A percentile compares a stretch with the other conserved stretches of the same genome.
Evolutionary conservation across 2,329 filamentous ascomycete species (phyloP).

Genomic region (Xylariaceae sp.): DNA sequence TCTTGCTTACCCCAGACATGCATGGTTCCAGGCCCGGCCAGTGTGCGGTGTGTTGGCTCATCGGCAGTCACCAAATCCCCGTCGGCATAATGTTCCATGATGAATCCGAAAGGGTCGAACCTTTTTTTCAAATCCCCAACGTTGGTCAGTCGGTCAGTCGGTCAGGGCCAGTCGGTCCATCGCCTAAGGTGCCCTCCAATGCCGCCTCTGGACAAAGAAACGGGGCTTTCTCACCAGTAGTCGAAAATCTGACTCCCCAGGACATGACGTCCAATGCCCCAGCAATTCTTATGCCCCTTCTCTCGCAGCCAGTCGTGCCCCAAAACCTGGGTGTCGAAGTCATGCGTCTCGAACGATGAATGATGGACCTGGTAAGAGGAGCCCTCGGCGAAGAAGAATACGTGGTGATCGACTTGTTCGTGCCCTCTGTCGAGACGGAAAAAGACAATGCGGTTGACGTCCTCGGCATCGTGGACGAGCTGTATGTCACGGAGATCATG

Average conservation of each 20-base stretch:
- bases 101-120: conserved; percentile 60
- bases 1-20: conserved; percentile 42
- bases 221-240: conserved; percentile 53
- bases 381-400: conserved; percentile 49
- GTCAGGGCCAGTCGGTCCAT: conserved; percentile 4
- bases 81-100: conserved; percentile 68
- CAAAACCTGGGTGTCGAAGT: conserved; percentile 66
- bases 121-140: conserved; percentile 30
- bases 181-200: not conserved
- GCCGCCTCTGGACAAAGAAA: not conserved
- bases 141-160: conserved; percentile 14
- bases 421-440: conserved; percentile 43
- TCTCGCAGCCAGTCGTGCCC: conserved; percentile 65
- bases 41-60: conserved; percentile 43
- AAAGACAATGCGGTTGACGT: conserved; percentile 42
- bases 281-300: conserved; percentile 60
- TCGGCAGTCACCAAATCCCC: conserved; percentile 60
- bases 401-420: conserved; percentile 48
- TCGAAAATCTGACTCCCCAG: conserved; percentile 70
- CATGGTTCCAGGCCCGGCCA: conserved; percentile 40
- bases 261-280: conserved; percentile 68
- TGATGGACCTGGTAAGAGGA: conserved; percentile 58
- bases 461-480: conserved; percentile 38
- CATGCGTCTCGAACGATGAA: conserved; percentile 64
- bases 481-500: conserved; percentile 15